Evolutionary conservation across 2,329 filamentous ascomycete genomes (phyloP).

Genomic region (Colletotrichum theobromicola): DNA sequence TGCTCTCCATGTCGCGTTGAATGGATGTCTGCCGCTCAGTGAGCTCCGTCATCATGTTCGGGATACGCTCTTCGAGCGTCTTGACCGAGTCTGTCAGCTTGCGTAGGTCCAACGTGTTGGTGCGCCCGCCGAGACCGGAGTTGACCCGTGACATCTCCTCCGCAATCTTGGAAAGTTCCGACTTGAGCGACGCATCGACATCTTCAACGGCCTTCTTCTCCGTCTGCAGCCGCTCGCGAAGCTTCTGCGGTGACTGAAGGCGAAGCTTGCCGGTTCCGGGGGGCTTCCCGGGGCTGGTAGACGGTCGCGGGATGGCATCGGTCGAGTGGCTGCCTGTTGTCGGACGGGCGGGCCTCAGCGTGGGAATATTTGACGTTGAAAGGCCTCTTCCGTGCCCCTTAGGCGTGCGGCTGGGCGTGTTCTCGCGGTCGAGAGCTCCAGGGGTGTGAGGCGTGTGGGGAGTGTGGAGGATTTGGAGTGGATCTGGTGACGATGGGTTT

Average conservation of each 20-base stretch:
- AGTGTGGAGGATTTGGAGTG: slow-evolving; percentile 5
- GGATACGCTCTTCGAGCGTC: slow-evolving; percentile 71
- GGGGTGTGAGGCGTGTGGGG: background rate
- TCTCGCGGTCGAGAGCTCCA: slow-evolving; percentile 8
- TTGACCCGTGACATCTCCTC: slow-evolving; percentile 74
- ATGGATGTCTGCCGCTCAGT: slow-evolving; percentile 66
- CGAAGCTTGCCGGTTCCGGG: slow-evolving; percentile 61
- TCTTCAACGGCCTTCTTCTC: slow-evolving; percentile 78
- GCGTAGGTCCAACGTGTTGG: slow-evolving; percentile 47
- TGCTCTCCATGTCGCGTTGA: slow-evolving; percentile 73
- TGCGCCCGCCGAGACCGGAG: slow-evolving; percentile 37
- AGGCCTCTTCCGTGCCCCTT: slow-evolving; percentile 52
- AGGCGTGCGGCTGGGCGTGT: background rate
- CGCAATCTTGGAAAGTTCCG: slow-evolving; percentile 80
- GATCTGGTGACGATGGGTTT: slow-evolving; percentile 34
- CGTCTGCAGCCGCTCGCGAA: slow-evolving; percentile 83
- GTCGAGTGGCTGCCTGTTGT: slow-evolving; percentile 26
- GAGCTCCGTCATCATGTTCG: slow-evolving; percentile 62
- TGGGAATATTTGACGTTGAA: slow-evolving; percentile 61
- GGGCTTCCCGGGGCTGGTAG: slow-evolving; percentile 41
- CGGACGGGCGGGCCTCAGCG: slow-evolving; percentile 48
- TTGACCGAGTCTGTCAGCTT: slow-evolving; percentile 63
- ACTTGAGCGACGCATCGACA: slow-evolving; percentile 72
- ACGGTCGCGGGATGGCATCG: slow-evolving; percentile 28
- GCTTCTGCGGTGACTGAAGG: slow-evolving; percentile 73